Percentiles rank a stretch among this genome's conserved stretches.
These are phyloP conservation scores for Wickerhamomyces mucosus DNA, from an alignment of 805 yeast species.

Conservation along the genomic window DNA sequence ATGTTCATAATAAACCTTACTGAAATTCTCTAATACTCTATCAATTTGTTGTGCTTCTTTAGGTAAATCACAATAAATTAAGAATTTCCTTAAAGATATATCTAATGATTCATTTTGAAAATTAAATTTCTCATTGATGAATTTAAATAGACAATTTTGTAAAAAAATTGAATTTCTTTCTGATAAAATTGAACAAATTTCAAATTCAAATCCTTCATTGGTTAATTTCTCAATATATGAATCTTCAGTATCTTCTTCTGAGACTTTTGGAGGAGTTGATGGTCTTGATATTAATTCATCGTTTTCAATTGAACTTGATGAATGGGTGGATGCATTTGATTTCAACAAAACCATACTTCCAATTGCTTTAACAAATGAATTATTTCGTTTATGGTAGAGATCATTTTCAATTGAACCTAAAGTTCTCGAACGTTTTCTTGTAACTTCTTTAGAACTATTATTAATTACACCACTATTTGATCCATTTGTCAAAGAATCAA, in stretches of 20 bases:
- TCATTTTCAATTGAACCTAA: conserved; percentile 19
- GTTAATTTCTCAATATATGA: conserved; percentile 19
- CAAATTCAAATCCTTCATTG: conserved; percentile 22
- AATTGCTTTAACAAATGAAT: conserved; percentile 28
- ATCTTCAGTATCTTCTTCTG: conserved; percentile 19
- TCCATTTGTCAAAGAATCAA: not conserved
- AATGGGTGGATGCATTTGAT: conserved; percentile 14
- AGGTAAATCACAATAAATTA: conserved; percentile 53
- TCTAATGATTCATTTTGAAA: conserved; percentile 53
- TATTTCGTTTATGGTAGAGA: conserved; percentile 23
- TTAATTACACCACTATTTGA: not conserved
- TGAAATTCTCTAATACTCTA: conserved; percentile 49
- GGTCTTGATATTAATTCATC: conserved; percentile 7
- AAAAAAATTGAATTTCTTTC: conserved; percentile 19
- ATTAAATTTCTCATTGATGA: conserved; percentile 30
- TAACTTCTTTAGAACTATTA: too few relatives aligned
- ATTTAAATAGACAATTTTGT: conserved; percentile 19
- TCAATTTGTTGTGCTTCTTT: conserved; percentile 73
- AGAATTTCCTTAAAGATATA: conserved; percentile 49
- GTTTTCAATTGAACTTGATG: conserved; percentile 6
- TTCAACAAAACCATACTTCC: conserved; percentile 27
- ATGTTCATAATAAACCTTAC: conserved; percentile 34
- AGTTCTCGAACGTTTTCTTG: conserved; percentile 17
- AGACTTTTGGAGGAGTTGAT: conserved; percentile 21
- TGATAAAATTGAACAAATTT: conserved; percentile 22